phyloP scores from a whole-genome alignment of 495 filamentous ascomycete species.

The Penicillium malachiteum region DNA sequence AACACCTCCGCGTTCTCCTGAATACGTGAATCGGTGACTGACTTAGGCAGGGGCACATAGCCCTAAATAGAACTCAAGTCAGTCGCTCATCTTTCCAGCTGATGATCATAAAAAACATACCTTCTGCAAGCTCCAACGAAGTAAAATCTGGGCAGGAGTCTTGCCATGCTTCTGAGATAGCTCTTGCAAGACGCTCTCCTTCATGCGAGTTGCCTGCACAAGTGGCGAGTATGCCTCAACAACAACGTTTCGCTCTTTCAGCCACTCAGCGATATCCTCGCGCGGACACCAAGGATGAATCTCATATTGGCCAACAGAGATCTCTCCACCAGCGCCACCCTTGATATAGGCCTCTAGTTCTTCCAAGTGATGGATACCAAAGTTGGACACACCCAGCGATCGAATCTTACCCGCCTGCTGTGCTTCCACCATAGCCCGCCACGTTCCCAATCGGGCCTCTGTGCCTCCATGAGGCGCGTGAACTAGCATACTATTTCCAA shows the following conservation, averaged over 20 bases:
- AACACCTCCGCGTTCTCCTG: slow-evolving; percentile 74
- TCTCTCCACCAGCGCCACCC: slow-evolving; percentile 67
- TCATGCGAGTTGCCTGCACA: slow-evolving; percentile 62
- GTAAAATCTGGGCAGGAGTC: slow-evolving; percentile 72
- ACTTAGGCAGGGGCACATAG: slow-evolving; percentile 64
- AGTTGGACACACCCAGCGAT: slow-evolving; percentile 58
- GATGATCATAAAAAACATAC: slow-evolving; percentile 29
- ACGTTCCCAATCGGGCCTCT: slow-evolving; percentile 49
- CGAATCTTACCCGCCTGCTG: slow-evolving; percentile 52
- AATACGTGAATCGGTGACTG: slow-evolving; percentile 58
- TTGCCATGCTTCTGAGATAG: slow-evolving; percentile 70
- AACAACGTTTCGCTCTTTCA: slow-evolving; percentile 62
- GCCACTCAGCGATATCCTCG: slow-evolving; percentile 75
- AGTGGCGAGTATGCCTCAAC: slow-evolving; percentile 82
- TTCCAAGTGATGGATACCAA: slow-evolving; percentile 53
- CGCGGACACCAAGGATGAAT: slow-evolving; percentile 86
- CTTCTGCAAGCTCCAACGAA: slow-evolving; percentile 88
- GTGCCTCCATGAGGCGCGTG: slow-evolving; percentile 57
- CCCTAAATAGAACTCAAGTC: slow-evolving; percentile 59
- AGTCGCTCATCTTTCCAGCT: slow-evolving; percentile 34
- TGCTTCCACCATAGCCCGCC: slow-evolving; percentile 56
- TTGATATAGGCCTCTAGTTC: slow-evolving; percentile 73
- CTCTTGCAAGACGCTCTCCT: slow-evolving; percentile 59
- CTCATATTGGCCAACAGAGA: slow-evolving; percentile 86
- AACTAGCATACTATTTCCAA: slow-evolving; percentile 42